Evolutionary conservation across 768 basidiomycete species (phyloP), one percentile per base, ranked within the genome.

Genomic region (Tricholoma saponaceum): DNA sequence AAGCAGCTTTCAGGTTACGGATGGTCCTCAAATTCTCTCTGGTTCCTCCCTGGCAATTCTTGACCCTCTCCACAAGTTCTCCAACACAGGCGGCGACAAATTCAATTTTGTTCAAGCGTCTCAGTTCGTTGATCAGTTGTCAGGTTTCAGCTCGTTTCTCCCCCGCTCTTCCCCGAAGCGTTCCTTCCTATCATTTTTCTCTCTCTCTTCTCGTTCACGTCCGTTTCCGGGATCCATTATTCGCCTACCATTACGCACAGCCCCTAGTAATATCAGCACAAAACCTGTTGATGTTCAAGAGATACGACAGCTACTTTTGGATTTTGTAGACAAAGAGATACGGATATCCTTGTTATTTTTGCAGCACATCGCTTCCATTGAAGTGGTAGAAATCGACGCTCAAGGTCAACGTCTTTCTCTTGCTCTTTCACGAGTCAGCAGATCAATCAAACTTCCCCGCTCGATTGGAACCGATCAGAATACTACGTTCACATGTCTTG

Each of bases 11-110:
- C 9, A 82, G 81, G 58, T 81, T 4, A 80, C 80, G 1, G 81
- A 83, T 61, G 73, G 67, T 10, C 79, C 79, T 0, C 79, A 82
- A 64, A 73, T 82, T 20, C 65, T 82, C 2, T 83, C 81, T 0
- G 74, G 67, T 2, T 50, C 66, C 4, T 63, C 59, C 1, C 60
- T 83, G 2, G 75, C 69, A 0, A 72, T 81, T 20, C 72, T 81
- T 14, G 80, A 82, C 55, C 80, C 80, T 2, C 69, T 76, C 39
- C 60, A 67, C 16, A 55, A 49, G 14, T 70, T 73, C 55, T 60
- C 63, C 5, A 55, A 59, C 7, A 65, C 67, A 4, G 72, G 71
- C 1, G 75, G 77, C 30, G 62, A 62, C 16, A 70, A 60, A 58
- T 54, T 74, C 16, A 59, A 72, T 18, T 62, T 79, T 7, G n/a